These are phyloP conservation scores for Pleurotus cornucopiae DNA, from an alignment of 768 basidiomycete species.

Conservation along the genomic window DNA sequence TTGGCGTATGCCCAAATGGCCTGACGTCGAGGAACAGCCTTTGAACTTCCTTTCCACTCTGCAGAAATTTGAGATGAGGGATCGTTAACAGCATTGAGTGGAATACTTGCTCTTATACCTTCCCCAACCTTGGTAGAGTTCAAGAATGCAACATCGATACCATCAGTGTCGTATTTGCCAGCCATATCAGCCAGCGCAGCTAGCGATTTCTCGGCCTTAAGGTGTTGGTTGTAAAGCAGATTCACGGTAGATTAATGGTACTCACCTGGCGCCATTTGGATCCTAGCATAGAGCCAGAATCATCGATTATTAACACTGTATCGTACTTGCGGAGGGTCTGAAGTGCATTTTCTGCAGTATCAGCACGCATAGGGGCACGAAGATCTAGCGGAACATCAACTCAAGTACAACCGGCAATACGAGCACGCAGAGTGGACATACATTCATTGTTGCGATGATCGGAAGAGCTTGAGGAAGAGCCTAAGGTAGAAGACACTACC, in stretches of 20 bases:
- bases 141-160: constrained; percentile 61
- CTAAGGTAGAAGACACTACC: neutral
- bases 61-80: neutral
- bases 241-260: neutral
- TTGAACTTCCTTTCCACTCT: constrained; percentile 35
- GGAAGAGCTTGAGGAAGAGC: neutral
- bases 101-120: constrained; percentile 32
- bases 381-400: neutral
- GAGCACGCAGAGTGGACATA: neutral
- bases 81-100: no score
- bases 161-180: constrained; percentile 47
- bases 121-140: constrained; percentile 31
- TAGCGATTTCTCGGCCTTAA: constrained; percentile 41
- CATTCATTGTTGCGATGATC: neutral
- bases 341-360: constrained; percentile 6
- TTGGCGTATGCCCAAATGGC: constrained; percentile 45
- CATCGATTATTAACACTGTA: constrained; percentile 51
- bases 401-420: neutral
- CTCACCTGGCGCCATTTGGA: constrained; percentile 41
- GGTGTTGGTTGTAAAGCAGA: no score
- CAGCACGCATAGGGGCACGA: constrained; percentile 7
- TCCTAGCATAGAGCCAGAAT: constrained; percentile 50
- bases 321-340: constrained; percentile 19
- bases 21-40: constrained; percentile 38
- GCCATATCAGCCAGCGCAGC: constrained; percentile 45